Evolutionary conservation across 2,329 filamentous ascomycete species (phyloP), one percentile per base, ranked within the genome.

Genomic region (Neofusicoccum ribis): DNA sequence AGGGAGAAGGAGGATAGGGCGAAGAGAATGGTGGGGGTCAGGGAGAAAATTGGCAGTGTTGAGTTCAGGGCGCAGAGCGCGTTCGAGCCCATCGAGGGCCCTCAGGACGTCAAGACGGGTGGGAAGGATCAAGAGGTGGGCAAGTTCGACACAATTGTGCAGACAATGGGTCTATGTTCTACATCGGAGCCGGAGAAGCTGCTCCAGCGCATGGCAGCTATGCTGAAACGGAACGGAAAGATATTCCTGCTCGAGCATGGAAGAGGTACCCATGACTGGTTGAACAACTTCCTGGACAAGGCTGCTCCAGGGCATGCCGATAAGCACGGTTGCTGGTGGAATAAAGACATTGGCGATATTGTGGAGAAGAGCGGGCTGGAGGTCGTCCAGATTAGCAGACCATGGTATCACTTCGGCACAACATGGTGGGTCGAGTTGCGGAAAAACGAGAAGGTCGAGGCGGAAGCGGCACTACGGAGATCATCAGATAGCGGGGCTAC

Each of bases 91-190:
- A 81, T 83, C 69, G 77, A 77, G 7, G 74, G 77, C 8, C 78
- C 80, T 7, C 77, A 78, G 37, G 77, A 77, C 27, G 47, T 31
- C 9, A 63, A 52, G 15, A 3, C 34, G 1, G 11, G 23, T n/a
- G 20, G 15, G 2, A 44, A 43, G 7, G 51, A 14, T 8, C 52
- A 44, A 12, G 62, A 44, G 44, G 36, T 8, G 34, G 63, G 46
- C 15, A 43, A 52, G 23, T 84, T 81, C 70, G 81, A 83, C 64
- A 83, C 81, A 1, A 80, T 84, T 44, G 71, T 84, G 51, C 81
- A 84, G 70, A 83, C 82, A 3, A 83, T 84, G 80, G 82, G 82
- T 5, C 72, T 84, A 7, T 84, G 82, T 73, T 82, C 80, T 41
- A 83, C 81, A 31, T 72, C 77, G 6, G 74, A 79, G 56, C 82